Conservation (phyloP, 106 monocot species). For the Platanthera guangdongensis region DNA sequence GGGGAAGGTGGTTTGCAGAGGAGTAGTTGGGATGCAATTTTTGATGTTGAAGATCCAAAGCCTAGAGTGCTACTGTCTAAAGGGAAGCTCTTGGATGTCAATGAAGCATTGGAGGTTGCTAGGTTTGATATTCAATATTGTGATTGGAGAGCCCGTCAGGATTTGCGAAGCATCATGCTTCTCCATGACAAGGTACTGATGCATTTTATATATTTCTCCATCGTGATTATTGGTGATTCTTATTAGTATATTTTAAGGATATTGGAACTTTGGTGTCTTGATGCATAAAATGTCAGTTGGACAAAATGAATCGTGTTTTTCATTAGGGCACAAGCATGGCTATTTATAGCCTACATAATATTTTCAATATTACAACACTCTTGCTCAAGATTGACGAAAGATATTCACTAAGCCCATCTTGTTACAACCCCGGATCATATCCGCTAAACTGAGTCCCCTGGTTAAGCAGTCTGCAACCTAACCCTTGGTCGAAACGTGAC, state of each 20-base stretch:
- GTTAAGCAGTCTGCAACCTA: no score
- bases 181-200: constrained; percentile 80
- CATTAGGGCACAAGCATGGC: no score
- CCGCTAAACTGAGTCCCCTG: no score
- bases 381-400: no score
- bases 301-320: no score
- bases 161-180: constrained; percentile 77
- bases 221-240: background rate
- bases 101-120: constrained; percentile 89
- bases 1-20: constrained; percentile 36
- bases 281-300: background rate
- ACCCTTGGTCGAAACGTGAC: no score
- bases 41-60: constrained; percentile 85
- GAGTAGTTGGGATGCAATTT: constrained; percentile 63
- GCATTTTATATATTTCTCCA: background rate
- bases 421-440: no score
- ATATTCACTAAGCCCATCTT: no score
- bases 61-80: constrained; percentile 38
- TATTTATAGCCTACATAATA: no score
- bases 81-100: constrained; percentile 61
- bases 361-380: no score
- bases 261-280: background rate
- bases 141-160: constrained; percentile 95
- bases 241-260: background rate
- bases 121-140: constrained; percentile 89